A percentile compares a stretch with the other conserved stretches of the same genome.
phyloP scores from a whole-genome alignment of 768 basidiomycete genomes.

The Hericium alpestre region DNA sequence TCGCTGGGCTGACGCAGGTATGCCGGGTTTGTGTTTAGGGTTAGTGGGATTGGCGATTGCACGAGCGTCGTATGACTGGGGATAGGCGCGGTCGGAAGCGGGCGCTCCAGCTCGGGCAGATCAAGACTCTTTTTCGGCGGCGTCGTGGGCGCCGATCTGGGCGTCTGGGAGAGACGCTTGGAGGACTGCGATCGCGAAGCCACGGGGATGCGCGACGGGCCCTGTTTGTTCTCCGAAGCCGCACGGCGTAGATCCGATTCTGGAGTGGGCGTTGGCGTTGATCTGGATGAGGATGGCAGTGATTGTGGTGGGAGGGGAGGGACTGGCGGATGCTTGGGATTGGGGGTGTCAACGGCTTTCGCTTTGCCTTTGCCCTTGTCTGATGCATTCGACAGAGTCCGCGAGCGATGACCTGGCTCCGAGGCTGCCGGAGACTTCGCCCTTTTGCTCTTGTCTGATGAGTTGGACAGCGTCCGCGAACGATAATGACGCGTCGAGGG shows the following conservation, averaged over 20 bases:
- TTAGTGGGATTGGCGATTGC: background rate
- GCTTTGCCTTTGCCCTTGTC: background rate
- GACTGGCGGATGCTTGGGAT: background rate
- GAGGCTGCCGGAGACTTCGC: background rate
- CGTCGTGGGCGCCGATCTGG: constrained; percentile 1
- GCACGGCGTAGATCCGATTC: background rate
- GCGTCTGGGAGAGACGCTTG: background rate
- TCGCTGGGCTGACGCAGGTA: background rate
- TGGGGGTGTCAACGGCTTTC: background rate
- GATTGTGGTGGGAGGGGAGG: background rate
- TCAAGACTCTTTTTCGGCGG: background rate
- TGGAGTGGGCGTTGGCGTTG: background rate
- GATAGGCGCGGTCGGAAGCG: background rate
- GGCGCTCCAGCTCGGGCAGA: background rate
- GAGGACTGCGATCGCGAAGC: background rate
- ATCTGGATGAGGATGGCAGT: background rate
- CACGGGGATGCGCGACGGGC: constrained; percentile 3
- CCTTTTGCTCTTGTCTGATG: background rate
- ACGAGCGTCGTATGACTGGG: background rate
- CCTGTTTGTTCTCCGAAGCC: background rate
- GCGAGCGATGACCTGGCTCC: background rate
- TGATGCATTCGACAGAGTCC: background rate
- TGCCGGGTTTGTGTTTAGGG: background rate
- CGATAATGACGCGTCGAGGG: background rate
- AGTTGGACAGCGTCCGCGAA: constrained; percentile 2